These are phyloP conservation scores for Candida cerambycidarum DNA, from an alignment of 805 yeast genomes.

Conservation along the genomic window DNA sequence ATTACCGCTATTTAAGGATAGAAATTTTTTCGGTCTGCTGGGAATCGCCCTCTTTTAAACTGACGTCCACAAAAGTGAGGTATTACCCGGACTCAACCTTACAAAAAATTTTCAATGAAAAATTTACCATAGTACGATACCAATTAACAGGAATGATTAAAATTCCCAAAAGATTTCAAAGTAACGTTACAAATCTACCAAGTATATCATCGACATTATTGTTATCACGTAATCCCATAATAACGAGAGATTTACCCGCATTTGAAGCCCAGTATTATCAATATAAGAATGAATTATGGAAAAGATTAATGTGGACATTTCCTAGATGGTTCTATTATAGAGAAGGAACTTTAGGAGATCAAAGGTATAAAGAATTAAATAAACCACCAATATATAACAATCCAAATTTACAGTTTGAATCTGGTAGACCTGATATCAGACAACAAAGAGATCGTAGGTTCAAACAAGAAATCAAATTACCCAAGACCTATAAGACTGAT, in stretches of 20 bases:
- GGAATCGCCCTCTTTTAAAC: not conserved
- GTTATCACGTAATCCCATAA: conserved; percentile 78
- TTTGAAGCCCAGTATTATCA: conserved; percentile 75
- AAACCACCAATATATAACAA: conserved; percentile 70
- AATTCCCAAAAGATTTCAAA: conserved; percentile 1
- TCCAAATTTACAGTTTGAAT: conserved; percentile 75
- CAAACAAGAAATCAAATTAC: conserved; percentile 77
- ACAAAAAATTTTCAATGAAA: conserved; percentile 8
- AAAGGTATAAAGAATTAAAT: conserved; percentile 73
- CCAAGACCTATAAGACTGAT: conserved; percentile 53
- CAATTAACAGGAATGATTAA: too few species aligned
- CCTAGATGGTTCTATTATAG: conserved; percentile 91
- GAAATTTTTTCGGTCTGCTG: not conserved
- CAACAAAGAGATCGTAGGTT: conserved; percentile 86
- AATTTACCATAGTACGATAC: too few species aligned
- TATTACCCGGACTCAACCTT: conserved; percentile 7
- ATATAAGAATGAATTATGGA: conserved; percentile 84
- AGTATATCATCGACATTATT: conserved; percentile 52
- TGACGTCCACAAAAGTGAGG: not conserved
- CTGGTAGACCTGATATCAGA: conserved; percentile 82
- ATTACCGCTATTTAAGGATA: not conserved
- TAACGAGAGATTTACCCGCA: conserved; percentile 71
- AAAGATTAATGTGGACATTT: conserved; percentile 95
- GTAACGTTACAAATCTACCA: conserved; percentile 5
- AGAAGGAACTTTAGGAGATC: conserved; percentile 85